These are phyloP conservation scores for Vigna angularis DNA, from an alignment of 306 rosid genomes.

Conservation along the genomic window DNA sequence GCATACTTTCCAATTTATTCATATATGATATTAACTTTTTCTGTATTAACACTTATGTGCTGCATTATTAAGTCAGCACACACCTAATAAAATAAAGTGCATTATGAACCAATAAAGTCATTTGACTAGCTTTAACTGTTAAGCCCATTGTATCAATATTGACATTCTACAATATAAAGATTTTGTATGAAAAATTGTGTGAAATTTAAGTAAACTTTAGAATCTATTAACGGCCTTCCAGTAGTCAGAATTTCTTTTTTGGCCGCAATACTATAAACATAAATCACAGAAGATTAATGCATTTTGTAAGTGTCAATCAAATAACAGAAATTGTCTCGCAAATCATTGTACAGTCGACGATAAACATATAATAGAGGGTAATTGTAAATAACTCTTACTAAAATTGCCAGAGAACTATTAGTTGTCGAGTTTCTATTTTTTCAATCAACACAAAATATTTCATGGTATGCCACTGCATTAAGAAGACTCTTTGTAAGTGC, in stretches of 20 bases:
- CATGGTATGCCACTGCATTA: neutral
- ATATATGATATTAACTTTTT: neutral
- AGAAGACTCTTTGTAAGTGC: conserved; percentile 27
- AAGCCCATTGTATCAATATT: neutral
- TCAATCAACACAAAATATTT: conserved; percentile 4
- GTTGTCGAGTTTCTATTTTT: neutral
- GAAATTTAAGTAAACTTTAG: conserved; percentile 9
- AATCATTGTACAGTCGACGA: conserved; percentile 12
- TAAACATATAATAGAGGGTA: conserved; percentile 16
- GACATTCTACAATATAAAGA: neutral
- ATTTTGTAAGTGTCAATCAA: neutral
- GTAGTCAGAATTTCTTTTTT: neutral
- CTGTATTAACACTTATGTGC: neutral
- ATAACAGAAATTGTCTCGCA: neutral
- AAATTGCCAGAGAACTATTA: conserved; percentile 16
- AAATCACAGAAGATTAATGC: neutral
- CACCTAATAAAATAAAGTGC: neutral
- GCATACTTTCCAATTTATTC: neutral
- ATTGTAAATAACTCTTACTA: conserved; percentile 9
- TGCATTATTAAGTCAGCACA: neutral
- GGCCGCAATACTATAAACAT: neutral
- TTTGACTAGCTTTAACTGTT: neutral
- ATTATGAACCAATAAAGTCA: neutral
- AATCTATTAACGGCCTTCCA: neutral
- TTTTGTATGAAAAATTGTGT: neutral